Evolutionary conservation across 805 yeast genomes (phyloP).

Genomic region (Lipomyces japonicus): DNA sequence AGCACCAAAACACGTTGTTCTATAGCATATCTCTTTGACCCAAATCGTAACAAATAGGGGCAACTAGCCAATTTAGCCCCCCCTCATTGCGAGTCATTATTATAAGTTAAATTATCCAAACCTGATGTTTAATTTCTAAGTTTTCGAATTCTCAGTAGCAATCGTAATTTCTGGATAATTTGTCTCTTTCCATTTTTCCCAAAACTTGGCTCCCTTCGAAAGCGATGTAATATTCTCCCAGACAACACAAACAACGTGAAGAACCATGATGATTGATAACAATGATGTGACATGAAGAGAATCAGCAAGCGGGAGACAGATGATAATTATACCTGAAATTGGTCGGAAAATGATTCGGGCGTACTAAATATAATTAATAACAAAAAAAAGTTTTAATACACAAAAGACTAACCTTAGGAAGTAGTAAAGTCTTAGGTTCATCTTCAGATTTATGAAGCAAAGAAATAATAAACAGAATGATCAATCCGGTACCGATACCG

Average conservation of each 20-base stretch:
- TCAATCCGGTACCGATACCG: conserved; percentile 48
- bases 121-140: no score
- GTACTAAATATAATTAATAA: not conserved
- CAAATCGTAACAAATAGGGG: no score
- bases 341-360: conserved; percentile 1
- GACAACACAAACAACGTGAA: not conserved
- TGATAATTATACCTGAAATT: not conserved
- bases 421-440: not conserved
- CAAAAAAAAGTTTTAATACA: not conserved
- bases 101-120: no score
- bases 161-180: not conserved
- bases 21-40: no score
- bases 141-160: not conserved
- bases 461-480: conserved; percentile 43
- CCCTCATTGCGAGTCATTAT: no score
- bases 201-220: not conserved
- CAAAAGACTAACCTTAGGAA: conserved; percentile 1
- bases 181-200: conserved; percentile 4
- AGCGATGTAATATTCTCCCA: conserved; percentile 1
- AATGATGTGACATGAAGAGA: conserved; percentile 2
- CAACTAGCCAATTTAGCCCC: no score
- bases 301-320: conserved; percentile 1
- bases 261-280: conserved; percentile 4
- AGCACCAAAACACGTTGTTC: no score
- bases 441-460: conserved; percentile 41